phyloP scores from a whole-genome alignment of 495 filamentous ascomycete genomes.

The Aspergillus wentii region DNA sequence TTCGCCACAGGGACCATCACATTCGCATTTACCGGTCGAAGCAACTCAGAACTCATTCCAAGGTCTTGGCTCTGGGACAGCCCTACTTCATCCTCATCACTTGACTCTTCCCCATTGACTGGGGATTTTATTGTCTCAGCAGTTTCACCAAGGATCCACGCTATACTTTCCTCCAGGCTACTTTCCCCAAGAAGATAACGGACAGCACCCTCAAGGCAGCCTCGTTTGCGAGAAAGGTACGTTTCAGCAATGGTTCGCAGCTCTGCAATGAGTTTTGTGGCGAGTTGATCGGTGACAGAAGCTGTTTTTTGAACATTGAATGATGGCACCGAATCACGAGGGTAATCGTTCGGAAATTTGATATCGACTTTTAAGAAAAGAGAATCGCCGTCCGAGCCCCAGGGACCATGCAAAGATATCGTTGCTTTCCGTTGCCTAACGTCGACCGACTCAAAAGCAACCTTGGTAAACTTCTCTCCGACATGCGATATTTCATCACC shows the following conservation, averaged over 20 bases:
- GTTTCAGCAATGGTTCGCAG: slow-evolving; percentile 64
- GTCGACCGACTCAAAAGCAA: slow-evolving; percentile 81
- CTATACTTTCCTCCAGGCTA: slow-evolving; percentile 67
- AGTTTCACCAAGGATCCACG: slow-evolving; percentile 53
- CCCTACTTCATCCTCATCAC: slow-evolving; percentile 79
- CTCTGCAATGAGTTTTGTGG: slow-evolving; percentile 59
- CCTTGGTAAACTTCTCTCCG: slow-evolving; percentile 75
- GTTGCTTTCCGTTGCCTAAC: slow-evolving; percentile 65
- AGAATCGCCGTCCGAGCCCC: slow-evolving; percentile 65
- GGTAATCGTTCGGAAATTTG: slow-evolving; percentile 75
- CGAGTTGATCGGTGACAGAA: slow-evolving; percentile 64
- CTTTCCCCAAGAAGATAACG: slow-evolving; percentile 83
- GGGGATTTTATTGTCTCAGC: slow-evolving; percentile 41
- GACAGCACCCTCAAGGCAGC: slow-evolving; percentile 77
- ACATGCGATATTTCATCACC: slow-evolving; percentile 86
- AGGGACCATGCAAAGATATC: slow-evolving; percentile 82
- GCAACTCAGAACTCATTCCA: slow-evolving; percentile 49
- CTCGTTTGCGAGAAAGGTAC: slow-evolving; percentile 63
- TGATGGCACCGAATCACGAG: slow-evolving; percentile 55
- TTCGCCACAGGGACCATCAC: slow-evolving; percentile 73
- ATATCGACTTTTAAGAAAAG: slow-evolving; percentile 77
- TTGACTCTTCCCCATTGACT: slow-evolving; percentile 64
- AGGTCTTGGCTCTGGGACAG: slow-evolving; percentile 47
- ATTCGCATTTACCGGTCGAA: slow-evolving; percentile 59
- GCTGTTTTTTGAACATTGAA: slow-evolving; percentile 75